Base-by-base conservation (phyloP, 208 protist genomes). In the Leptomonas seymouri region DNA sequence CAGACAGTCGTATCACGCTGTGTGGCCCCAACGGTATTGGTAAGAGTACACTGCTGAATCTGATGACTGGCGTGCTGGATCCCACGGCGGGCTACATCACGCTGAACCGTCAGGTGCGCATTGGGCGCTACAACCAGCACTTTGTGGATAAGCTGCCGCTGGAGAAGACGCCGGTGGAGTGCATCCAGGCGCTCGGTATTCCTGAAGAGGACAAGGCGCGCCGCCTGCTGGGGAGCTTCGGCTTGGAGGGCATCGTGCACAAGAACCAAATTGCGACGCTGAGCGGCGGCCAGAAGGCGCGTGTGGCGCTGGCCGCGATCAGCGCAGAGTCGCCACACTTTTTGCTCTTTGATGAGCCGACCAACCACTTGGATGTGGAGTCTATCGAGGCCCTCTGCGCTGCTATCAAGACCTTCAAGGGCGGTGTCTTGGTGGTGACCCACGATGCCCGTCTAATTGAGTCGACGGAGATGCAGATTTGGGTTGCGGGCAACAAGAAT, bases 281-380 rank as follows among this genome's bases (percentile, higher is more conserved):
- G 12, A 97, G 90, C 73, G 97, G 96, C 30, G 97, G 98, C 0
- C 96, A 99, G 78, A 97, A 98, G 76, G 87, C 92, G 20, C 88
- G 98, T n/a, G 90, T 99, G 23, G 90, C 87, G 15, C 90, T 99
- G 55, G 95, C 98, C 1, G 80, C 81, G 9, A 96, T 99, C 60
- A 95, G 92, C 53, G 87, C 93, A 27, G 82, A 93, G 72, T 54
- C 69, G 30, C 97, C 98, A 16, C 93, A 98, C 76, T 89, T 98
- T 51, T 82, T 99, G 20, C 81, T 99, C 30, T 87, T 99, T 44
- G 97, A 99, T 77, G 97, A 99, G 84, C 94, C 93, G 16, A 98
- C 95, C 3, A 98, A 98, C 78, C 95, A 98, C 79, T 63, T 98
- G 15, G 94, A 97, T 71, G 81, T 98, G 53, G 92, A 98, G 76